phyloP scores from a whole-genome alignment of 2,329 filamentous ascomycete species.

The Clonostachys solani region DNA sequence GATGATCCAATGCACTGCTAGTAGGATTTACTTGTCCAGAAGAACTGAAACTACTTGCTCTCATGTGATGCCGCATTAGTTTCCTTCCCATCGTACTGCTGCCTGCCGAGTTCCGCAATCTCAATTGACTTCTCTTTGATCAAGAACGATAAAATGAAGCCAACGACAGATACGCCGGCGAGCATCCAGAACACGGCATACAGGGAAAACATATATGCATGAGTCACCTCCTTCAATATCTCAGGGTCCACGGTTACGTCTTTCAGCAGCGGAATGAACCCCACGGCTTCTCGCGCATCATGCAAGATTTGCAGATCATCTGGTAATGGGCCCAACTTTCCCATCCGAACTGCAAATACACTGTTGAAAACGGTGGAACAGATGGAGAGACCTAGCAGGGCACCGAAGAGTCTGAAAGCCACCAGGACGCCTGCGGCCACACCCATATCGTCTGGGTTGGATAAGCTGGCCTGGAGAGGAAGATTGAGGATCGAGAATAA shows the following conservation, averaged over 20 bases:
- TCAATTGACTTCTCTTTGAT: neutral
- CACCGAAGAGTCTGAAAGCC: constrained; percentile 27
- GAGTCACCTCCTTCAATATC: neutral
- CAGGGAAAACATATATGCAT: neutral
- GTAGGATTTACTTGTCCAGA: neutral
- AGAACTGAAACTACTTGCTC: neutral
- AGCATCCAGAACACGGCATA: neutral
- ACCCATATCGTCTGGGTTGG: constrained; percentile 20
- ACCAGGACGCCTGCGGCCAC: constrained; percentile 24
- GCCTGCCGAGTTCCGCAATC: neutral
- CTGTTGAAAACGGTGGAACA: constrained; percentile 24
- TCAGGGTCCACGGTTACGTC: neutral
- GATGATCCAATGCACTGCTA: neutral
- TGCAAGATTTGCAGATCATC: constrained; percentile 3
- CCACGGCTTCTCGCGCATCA: constrained; percentile 9
- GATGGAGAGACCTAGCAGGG: constrained; percentile 26
- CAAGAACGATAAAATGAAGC: neutral
- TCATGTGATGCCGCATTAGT: neutral
- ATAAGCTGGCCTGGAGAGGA: constrained; percentile 25
- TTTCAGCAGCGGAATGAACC: constrained; percentile 7
- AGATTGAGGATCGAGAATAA: constrained; percentile 10
- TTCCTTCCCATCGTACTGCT: too few species aligned
- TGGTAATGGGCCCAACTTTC: constrained; percentile 4
- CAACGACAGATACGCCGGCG: neutral
- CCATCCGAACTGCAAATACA: constrained; percentile 13